Evolutionary conservation across 352 stramenopile species (phyloP), one percentile per base, ranked within the genome.

Genomic region (Globisporangium apiculatum): DNA sequence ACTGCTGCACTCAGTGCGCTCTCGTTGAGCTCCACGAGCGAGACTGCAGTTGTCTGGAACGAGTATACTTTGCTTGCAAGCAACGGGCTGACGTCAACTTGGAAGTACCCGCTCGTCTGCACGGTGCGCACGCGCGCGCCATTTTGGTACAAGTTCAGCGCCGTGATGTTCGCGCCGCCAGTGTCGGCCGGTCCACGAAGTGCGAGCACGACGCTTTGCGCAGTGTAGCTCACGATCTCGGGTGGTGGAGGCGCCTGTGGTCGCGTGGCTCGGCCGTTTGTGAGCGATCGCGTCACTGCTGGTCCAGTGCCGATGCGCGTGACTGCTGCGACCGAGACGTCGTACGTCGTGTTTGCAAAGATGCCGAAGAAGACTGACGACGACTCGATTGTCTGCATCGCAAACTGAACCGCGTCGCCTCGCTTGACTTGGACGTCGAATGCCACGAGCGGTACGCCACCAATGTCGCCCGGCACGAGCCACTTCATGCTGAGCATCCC

Each of bases 81-180:
- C 4, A 88, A 60, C 17, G 63, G 56, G 0, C 53, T 52, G 1
- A 86, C 31, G 4, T 63, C 53, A 1, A 65, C 50, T 41, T 79
- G 49, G 6, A 60, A 61, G 5, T 41, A 67, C 14, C 63, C 64
- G 3, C 53, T 58, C 12, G 57, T 60, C 37, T 53, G 42, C 5
- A 72, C 48, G 3, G 60, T 65, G 2, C 54, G 41, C 24, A 73
- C 60, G 12, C 68, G 61, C 5, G 65, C 47, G 10, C 62, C 72
- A 53, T 89, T 62, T 61, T 76, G 76, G 51, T 79, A 86, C 8
- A 89, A 45, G 5, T 60, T 24, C 2, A 84, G 55, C 1, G 41
- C 35, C 4, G 66, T 69, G 7, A 89, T 56, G 0, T 64, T n/a
- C 3, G 72, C 47, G 9, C 73, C 73, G 38, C 78, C 78, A 18